Conservation (phyloP, 768 basidiomycete genomes). For the Boletus vermiculosoides region DNA sequence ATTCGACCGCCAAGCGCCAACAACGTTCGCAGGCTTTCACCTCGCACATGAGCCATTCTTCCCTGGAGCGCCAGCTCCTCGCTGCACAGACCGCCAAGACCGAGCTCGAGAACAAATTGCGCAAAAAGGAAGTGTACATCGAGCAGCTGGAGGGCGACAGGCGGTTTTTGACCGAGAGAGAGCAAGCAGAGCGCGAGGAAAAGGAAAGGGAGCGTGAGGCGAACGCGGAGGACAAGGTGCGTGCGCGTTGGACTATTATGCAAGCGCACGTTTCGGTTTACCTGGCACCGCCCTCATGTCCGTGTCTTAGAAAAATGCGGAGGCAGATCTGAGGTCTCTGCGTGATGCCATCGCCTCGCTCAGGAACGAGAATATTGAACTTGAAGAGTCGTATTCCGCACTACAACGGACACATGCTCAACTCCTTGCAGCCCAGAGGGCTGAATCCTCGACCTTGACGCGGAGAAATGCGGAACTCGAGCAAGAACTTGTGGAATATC, state of each 20-base stretch:
- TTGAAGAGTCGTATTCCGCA: conserved; percentile 52
- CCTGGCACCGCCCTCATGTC: background rate
- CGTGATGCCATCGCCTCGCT: conserved; percentile 49
- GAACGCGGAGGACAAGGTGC: conserved; percentile 60
- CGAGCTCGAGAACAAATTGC: conserved; percentile 65
- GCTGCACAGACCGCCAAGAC: conserved; percentile 58
- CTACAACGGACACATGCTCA: conserved; percentile 51
- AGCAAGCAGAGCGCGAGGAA: conserved; percentile 65
- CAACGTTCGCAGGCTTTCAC: conserved; percentile 63
- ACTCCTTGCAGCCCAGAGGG: conserved; percentile 48
- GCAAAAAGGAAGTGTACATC: conserved; percentile 60
- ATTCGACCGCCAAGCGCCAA: conserved; percentile 64
- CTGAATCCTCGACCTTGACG: conserved; percentile 48
- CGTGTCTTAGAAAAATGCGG: conserved; percentile 42
- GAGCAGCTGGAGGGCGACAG: conserved; percentile 71
- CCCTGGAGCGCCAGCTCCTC: conserved; percentile 66
- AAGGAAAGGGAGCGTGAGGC: conserved; percentile 56
- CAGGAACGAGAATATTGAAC: conserved; percentile 58
- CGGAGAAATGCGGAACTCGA: conserved; percentile 48
- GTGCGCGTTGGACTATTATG: conserved; percentile 17
- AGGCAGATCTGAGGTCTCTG: conserved; percentile 51
- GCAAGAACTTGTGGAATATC: conserved; percentile 45
- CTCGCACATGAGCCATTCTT: conserved; percentile 57
- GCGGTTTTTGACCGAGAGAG: conserved; percentile 65
- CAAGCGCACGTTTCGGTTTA: background rate